Percentiles rank a stretch among this genome's conserved stretches.
These are phyloP conservation scores for Mortierella sp. DNA, from an alignment of 371 early-diverging fungal genomes.

Conservation along the genomic window DNA sequence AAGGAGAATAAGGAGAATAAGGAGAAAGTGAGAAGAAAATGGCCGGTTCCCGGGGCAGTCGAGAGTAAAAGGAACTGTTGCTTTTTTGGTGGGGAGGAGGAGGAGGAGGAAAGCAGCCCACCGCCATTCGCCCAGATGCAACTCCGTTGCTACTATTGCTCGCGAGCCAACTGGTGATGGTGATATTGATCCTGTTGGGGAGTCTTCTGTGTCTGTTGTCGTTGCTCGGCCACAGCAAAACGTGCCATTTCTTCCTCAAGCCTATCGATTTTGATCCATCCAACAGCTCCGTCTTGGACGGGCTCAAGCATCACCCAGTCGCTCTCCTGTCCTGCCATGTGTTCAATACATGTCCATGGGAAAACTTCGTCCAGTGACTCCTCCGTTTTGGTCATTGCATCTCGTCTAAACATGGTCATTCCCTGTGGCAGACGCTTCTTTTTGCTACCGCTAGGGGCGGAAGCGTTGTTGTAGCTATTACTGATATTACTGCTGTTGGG, in stretches of 20 bases:
- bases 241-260: constrained; percentile 46
- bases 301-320: constrained; percentile 53
- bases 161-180: background rate
- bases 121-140: background rate
- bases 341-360: constrained; percentile 45
- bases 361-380: constrained; percentile 50
- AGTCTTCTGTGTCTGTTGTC: constrained; percentile 7
- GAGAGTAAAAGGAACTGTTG: background rate
- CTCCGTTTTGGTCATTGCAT: constrained; percentile 40
- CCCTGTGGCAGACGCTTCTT: constrained; percentile 18
- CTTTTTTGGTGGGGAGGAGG: background rate
- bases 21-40: background rate
- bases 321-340: constrained; percentile 43
- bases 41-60: constrained; percentile 16
- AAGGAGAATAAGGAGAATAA: background rate
- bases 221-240: constrained; percentile 20
- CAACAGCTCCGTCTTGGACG: constrained; percentile 50
- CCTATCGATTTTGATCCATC: constrained; percentile 51
- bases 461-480: background rate
- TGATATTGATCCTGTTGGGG: constrained; percentile 16
- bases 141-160: background rate
- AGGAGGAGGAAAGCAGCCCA: no score
- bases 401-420: constrained; percentile 23
- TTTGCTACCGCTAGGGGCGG: background rate
- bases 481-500: constrained; percentile 1